These are phyloP conservation scores for Exophiala aquamarina DNA, from an alignment of 2,329 filamentous ascomycete species.

Conservation along the genomic window DNA sequence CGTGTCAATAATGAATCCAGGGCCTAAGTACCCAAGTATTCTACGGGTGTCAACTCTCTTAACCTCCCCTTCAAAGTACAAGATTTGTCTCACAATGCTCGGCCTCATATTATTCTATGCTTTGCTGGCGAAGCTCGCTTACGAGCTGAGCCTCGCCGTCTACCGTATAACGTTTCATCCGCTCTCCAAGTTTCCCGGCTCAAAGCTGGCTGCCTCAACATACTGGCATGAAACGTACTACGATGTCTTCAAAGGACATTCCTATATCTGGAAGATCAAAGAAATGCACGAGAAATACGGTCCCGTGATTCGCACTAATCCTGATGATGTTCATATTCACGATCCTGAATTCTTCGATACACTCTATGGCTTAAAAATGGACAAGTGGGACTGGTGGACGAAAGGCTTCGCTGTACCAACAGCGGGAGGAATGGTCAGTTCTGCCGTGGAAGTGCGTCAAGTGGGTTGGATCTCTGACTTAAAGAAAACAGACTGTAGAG, in stretches of 20 bases:
- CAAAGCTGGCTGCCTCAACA: constrained; percentile 34
- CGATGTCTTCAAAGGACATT: constrained; percentile 30
- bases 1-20: too few species aligned
- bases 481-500: constrained; percentile 31
- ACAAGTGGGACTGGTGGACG: constrained; percentile 24
- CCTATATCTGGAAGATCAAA: constrained; percentile 33
- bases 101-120: too few species aligned
- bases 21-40: too few species aligned
- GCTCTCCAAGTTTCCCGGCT: constrained; percentile 34
- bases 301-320: constrained; percentile 26
- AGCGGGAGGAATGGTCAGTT: constrained; percentile 9
- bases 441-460: too few species aligned
- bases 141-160: constrained; percentile 14
- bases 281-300: constrained; percentile 38
- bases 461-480: too few species aligned
- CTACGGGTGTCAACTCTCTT: too few species aligned
- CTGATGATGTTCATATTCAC: constrained; percentile 25
- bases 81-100: too few species aligned
- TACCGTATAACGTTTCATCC: constrained; percentile 31
- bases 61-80: too few species aligned
- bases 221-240: constrained; percentile 37
- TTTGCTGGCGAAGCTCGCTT: constrained; percentile 6
- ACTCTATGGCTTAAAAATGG: constrained; percentile 23
- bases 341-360: constrained; percentile 24
- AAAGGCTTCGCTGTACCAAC: constrained; percentile 16